Evolutionary conservation across 768 basidiomycete species (phyloP), one percentile per base, ranked within the genome.

Genomic region (Leucosporidium creatinivorum): DNA sequence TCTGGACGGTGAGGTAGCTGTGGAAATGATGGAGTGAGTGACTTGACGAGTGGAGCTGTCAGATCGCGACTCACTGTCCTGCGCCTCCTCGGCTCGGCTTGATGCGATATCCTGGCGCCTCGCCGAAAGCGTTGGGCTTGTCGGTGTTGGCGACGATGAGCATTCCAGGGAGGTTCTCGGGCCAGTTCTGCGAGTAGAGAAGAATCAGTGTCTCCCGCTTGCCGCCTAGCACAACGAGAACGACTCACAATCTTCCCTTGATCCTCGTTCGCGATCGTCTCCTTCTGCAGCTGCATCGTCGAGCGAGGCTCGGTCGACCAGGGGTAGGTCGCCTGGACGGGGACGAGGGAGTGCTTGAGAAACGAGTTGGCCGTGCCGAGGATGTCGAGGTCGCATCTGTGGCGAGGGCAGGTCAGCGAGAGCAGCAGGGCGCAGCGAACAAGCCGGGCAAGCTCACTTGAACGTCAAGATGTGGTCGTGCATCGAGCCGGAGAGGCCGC

Each of bases 141-240:
- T 77, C 73, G 61, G 76, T 73, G 75, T 78, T 78, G 63, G 75
- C 77, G 28, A 79, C 64, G 26, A 77, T 63, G 48, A 74, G 70
- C 72, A 74, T 71, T 26, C 69, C 52, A 18, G 69, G 33, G 7
- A 18, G 61, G 48, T 77, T 75, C 54, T 54, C 55, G 0, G 73
- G 61, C 76, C 76, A 79, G 69, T 77, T 72, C 52, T 54, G 52
- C 23, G 25, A 51, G 15, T 26, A 28, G 13, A 8, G 6, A 28
- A 2, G 39, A 44, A 9, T 44, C 8, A 44, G 39, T 44, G 8
- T 44, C 39, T 9, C 39, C 15, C 15, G 5, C 39, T 44, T 17
- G 8, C 13, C 39, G 39, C 13, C 13, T 15, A 10, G 39, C 39
- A 9, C 39, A 3, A 10, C 8, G 39, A 6, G 13, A 44, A 13